A percentile compares a stretch with the other conserved stretches of the same genome.
Conservation (phyloP, 2,329 filamentous ascomycete genomes). For the Colletotrichum nymphaeae region DNA sequence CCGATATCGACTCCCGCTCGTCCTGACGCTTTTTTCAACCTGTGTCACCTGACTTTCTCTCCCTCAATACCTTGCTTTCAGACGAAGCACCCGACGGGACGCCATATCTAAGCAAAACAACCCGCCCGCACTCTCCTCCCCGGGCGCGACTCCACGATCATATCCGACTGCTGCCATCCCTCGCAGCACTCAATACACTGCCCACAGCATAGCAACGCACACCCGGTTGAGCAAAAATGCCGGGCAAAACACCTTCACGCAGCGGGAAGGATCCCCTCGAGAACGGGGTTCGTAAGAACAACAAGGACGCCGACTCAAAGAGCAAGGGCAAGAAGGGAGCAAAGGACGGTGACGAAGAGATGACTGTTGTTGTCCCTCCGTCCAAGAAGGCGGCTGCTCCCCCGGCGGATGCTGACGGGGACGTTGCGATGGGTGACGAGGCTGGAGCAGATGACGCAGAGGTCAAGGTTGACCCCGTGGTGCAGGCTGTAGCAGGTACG, state of each 20-base stretch:
- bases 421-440: conserved; percentile 77
- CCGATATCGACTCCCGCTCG: not conserved
- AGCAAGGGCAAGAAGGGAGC: conserved; percentile 71
- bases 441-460: conserved; percentile 61
- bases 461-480: conserved; percentile 69
- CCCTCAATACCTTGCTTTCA: not conserved
- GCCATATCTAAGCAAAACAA: conserved; percentile 25
- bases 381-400: conserved; percentile 72
- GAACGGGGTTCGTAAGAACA: conserved; percentile 74
- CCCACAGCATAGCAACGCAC: conserved; percentile 20
- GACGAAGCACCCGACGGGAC: conserved; percentile 9
- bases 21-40: not conserved
- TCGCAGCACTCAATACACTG: conserved; percentile 27
- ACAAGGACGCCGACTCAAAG: conserved; percentile 79
- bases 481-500: conserved; percentile 71
- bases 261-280: conserved; percentile 78
- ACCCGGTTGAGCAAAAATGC: conserved; percentile 61
- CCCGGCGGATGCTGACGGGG: conserved; percentile 72
- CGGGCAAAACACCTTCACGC: conserved; percentile 78
- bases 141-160: conserved; percentile 19
- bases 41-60: conserved; percentile 21
- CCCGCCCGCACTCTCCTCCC: conserved; percentile 14
- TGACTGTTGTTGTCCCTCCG: conserved; percentile 84
- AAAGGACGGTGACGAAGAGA: conserved; percentile 80
- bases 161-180: conserved; percentile 30